Evolutionary conservation across 768 basidiomycete genomes (phyloP).

Genomic region (Tulasnella sp.): DNA sequence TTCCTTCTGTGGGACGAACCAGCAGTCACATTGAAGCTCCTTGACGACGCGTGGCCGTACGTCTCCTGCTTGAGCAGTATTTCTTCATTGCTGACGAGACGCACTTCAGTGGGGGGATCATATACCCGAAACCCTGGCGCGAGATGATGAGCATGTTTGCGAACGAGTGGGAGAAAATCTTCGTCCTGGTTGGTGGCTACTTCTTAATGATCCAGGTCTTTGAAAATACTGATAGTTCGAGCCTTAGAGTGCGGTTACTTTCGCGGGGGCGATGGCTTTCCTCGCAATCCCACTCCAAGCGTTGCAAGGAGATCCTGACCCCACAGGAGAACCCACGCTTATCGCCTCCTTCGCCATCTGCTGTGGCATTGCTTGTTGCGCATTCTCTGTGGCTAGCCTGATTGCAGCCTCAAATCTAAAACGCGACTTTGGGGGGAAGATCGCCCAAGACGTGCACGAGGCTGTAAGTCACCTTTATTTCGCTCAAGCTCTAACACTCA

Average conservation of each 20-base stretch:
- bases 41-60: constrained; percentile 13
- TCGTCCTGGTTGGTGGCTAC: not conserved
- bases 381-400: not conserved
- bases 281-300: not conserved
- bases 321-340: not conserved
- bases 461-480: not conserved
- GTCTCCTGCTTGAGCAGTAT: not conserved
- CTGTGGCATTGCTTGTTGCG: not conserved
- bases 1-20: constrained; percentile 12
- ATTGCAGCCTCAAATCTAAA: not conserved
- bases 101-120: not conserved
- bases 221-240: not conserved
- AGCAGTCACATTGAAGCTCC: not conserved
- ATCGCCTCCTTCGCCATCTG: not conserved
- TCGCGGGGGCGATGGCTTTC: not conserved
- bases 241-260: not conserved
- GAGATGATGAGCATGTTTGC: constrained; percentile 3
- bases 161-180: constrained; percentile 13
- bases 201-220: not conserved
- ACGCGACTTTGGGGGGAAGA: constrained; percentile 9
- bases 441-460: not conserved
- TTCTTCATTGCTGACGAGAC: not conserved
- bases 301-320: not conserved
- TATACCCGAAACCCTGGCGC: not conserved
- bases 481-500: not conserved